Conservation (phyloP, 805 yeast genomes). For the Cyberlindnera mrakii region DNA sequence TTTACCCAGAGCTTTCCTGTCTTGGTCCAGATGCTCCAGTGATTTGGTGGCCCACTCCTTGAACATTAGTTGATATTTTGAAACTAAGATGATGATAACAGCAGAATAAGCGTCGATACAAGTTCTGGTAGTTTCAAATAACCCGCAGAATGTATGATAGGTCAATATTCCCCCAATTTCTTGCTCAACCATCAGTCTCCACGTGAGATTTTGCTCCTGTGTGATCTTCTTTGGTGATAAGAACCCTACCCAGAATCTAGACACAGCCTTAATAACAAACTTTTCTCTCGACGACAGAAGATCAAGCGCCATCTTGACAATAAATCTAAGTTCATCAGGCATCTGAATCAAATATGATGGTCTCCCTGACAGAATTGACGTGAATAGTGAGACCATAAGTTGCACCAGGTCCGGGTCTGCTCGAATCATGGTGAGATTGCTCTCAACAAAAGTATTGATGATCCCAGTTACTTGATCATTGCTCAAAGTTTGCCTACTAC, state of each 20-base stretch:
- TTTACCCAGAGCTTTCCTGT: conserved; percentile 20
- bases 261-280: conserved; percentile 41
- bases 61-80: conserved; percentile 42
- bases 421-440: conserved; percentile 23
- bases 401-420: conserved; percentile 58
- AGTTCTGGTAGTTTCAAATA: conserved; percentile 51
- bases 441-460: conserved; percentile 16
- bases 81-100: conserved; percentile 41
- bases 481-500: conserved; percentile 1
- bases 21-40: conserved; percentile 24
- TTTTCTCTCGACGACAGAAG: conserved; percentile 38
- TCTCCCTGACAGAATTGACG: conserved; percentile 40
- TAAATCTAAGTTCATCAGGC: conserved; percentile 23
- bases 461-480: conserved; percentile 12
- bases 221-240: conserved; percentile 42
- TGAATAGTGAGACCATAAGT: conserved; percentile 43
- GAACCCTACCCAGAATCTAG: conserved; percentile 48
- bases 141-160: conserved; percentile 32
- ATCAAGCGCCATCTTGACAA: conserved; percentile 23
- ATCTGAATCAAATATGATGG: conserved; percentile 43
- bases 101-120: conserved; percentile 54
- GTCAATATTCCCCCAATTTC: conserved; percentile 27
- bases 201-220: conserved; percentile 31
- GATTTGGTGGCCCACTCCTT: conserved; percentile 41
- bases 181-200: conserved; percentile 25